A percentile compares a stretch with the other conserved stretches of the same genome.
phyloP scores from a whole-genome alignment of 2,329 filamentous ascomycete species.

The Chaetothyriales sp. region DNA sequence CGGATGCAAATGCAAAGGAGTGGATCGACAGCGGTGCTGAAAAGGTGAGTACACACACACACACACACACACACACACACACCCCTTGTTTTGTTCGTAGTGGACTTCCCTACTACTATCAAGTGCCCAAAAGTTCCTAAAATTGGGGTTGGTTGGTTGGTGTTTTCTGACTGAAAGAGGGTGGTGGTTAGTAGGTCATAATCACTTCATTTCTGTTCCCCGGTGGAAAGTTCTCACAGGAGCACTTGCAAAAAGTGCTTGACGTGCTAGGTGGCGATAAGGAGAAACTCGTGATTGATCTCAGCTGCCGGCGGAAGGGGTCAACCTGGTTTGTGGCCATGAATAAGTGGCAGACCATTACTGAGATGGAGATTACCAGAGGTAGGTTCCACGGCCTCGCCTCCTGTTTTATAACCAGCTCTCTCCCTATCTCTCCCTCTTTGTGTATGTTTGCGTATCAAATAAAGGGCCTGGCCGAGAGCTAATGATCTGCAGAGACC shows the following conservation, averaged over 20 bases:
- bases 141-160: not conserved
- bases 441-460: not conserved
- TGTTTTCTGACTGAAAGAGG: not conserved
- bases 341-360: conserved; percentile 98
- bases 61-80: too few species aligned
- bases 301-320: conserved; percentile 69
- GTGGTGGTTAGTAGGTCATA: conserved; percentile 54
- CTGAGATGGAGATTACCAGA: conserved; percentile 83
- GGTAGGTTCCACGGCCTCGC: conserved; percentile 38
- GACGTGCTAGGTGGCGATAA: conserved; percentile 57
- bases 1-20: conserved; percentile 60
- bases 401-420: too few species aligned
- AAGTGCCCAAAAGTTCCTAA: too few species aligned
- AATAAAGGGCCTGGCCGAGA: not conserved
- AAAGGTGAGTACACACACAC: conserved; percentile 48
- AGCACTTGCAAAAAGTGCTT: conserved; percentile 60
- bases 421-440: too few species aligned
- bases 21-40: conserved; percentile 84
- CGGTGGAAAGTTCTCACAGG: conserved; percentile 61
- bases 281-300: conserved; percentile 76
- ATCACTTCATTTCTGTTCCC: conserved; percentile 94
- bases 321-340: conserved; percentile 90
- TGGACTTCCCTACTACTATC: too few species aligned
- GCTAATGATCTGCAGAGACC: conserved; percentile 41
- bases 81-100: not conserved